Percentiles rank a stretch among this genome's conserved stretches.
These are phyloP conservation scores for Puccinia triticina DNA, from an alignment of 1,284 basidiomycete genomes.

Conservation along the genomic window DNA sequence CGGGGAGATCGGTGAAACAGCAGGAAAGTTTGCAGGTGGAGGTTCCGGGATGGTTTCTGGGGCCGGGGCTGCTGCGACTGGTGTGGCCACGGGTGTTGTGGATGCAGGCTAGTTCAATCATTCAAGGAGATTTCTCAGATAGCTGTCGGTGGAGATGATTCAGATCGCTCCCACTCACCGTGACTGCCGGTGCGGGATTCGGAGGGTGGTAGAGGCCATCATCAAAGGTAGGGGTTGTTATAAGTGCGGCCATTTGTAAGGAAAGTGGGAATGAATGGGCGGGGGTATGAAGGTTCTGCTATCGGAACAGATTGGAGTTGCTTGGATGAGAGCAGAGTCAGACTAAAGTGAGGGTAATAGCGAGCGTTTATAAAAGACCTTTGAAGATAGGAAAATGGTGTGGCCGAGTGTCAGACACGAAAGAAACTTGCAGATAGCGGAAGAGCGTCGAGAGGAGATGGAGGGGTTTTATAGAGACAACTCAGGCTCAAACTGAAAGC, in stretches of 20 bases:
- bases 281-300: neutral
- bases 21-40: neutral
- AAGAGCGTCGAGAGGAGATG: no score
- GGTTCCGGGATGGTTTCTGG: neutral
- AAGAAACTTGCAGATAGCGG: no score
- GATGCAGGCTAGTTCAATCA: neutral
- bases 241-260: conserved; percentile 21
- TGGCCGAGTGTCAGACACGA: no score
- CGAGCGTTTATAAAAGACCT: no score
- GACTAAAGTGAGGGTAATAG: neutral
- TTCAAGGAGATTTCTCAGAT: neutral
- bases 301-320: neutral
- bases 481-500: no score
- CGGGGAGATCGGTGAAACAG: neutral
- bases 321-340: neutral
- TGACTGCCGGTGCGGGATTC: neutral
- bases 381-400: no score
- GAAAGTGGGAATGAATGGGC: neutral
- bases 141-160: neutral
- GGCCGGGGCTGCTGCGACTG: neutral
- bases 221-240: conserved; percentile 23
- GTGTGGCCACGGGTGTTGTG: neutral
- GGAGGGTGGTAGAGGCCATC: conserved; percentile 40
- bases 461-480: no score
- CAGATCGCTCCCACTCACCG: neutral